Base-by-base conservation (phyloP, 1,284 basidiomycete genomes). In the Coniferiporia weirii region DNA sequence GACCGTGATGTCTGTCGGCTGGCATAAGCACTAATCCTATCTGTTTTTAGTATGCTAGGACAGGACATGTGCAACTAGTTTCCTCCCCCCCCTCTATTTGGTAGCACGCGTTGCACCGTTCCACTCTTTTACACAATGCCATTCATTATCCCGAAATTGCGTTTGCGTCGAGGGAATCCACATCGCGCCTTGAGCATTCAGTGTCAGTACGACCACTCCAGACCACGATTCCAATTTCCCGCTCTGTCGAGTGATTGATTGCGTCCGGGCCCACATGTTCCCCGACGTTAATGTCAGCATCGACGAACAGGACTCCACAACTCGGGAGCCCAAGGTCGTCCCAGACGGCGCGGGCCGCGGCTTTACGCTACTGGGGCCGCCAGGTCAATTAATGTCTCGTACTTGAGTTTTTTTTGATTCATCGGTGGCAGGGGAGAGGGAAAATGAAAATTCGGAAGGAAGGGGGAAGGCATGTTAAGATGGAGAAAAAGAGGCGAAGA, bases 321-420 rank as follows among this genome's bases (percentile, higher is more conserved):
- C 70, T 72, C 17, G 66, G 67, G 1, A 72, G 64, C 1, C 61
- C 69, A 9, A 72, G 63, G 15, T 69, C 52, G 45, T 68, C 65
- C 72, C 70, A 72, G 8, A 66, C 52, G 35, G 66, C 62, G 9
- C 47, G 48, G 13, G 61, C 63, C 19, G 64, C 54, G 36, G 59
- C 60, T 60, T 70, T 71, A 47, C 70, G 67, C 72, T 72, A 72
- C 70, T 72, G 54, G 22, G 36, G 6, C 34, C 13, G 45, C 12
- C 8, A 40, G 32, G 45, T 38, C n/a, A 34, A 19, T n/a, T 13
- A 46, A 9, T 13, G 49, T 17, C 46, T 35, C n/a, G n/a, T 45
- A 22, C 9, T 22, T 15, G 13, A 19, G 3, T 48, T 20, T 48
- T 20, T 48, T 48, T 48, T 48, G n/a, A n/a, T n/a, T n/a, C n/a